Conservation (phyloP, 495 filamentous ascomycete genomes). For the Annulohypoxylon bovei region DNA sequence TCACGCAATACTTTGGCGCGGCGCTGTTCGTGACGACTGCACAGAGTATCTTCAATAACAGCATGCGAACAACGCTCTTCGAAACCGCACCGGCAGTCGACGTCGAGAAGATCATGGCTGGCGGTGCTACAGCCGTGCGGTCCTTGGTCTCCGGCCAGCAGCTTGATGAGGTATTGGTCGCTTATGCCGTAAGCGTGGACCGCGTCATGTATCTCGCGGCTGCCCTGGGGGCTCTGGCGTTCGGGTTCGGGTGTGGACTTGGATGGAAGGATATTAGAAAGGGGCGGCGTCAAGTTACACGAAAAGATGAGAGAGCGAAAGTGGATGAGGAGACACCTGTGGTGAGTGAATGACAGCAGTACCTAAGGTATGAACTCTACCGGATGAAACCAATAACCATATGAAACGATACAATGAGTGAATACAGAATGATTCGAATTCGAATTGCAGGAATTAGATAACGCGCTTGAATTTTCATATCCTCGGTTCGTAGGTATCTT, state of each 20-base stretch:
- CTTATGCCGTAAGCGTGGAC: background rate
- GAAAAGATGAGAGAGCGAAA: background rate
- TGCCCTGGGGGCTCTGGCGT: background rate
- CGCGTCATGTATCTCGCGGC: background rate
- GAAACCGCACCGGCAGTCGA: background rate
- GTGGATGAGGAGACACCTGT: background rate
- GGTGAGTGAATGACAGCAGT: background rate
- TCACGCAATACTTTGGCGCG: background rate
- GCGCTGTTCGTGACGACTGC: background rate
- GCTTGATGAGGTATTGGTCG: background rate
- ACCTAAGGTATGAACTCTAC: no score
- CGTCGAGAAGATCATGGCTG: background rate
- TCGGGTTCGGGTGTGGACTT: background rate
- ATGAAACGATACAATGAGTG: no score
- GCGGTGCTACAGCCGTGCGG: background rate
- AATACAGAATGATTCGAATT: background rate
- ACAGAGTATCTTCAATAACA: conserved; percentile 5
- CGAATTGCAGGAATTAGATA: no score
- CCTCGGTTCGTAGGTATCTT: no score
- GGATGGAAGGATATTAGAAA: conserved; percentile 4
- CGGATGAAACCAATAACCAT: no score
- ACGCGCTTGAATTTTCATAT: no score
- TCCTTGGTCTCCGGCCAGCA: background rate
- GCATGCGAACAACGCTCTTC: background rate
- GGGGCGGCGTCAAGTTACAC: background rate